Percentiles rank a stretch among this genome's conserved stretches.
phyloP scores from a whole-genome alignment of 495 filamentous ascomycete genomes.

The Lepidopterella palustris region DNA sequence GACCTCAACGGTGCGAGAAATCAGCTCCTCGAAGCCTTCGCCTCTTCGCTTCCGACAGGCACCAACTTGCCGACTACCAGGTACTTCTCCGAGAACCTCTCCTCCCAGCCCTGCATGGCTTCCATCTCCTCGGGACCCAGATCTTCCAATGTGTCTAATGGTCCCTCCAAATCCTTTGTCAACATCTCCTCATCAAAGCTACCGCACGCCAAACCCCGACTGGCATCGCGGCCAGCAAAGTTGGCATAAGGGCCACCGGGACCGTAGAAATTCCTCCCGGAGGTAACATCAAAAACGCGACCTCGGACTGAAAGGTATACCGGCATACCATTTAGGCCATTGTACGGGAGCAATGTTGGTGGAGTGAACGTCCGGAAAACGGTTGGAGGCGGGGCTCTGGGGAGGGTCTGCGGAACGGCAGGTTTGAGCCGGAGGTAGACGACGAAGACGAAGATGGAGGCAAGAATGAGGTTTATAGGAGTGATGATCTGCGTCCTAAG shows the following conservation, averaged over 20 bases:
- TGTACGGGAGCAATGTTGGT: constrained; percentile 75
- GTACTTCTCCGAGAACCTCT: constrained; percentile 89
- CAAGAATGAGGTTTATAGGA: constrained; percentile 35
- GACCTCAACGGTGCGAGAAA: not conserved
- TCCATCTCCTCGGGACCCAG: constrained; percentile 72
- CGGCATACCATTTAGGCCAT: constrained; percentile 64
- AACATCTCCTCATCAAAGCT: constrained; percentile 97
- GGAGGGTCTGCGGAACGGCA: constrained; percentile 50
- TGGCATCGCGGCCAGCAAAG: constrained; percentile 93
- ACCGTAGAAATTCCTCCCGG: constrained; percentile 86
- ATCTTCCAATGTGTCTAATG: constrained; percentile 73
- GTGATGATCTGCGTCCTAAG: constrained; percentile 30
- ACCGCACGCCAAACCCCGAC: constrained; percentile 77
- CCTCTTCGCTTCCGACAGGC: constrained; percentile 56
- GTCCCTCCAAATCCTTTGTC: constrained; percentile 82
- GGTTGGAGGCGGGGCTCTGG: constrained; percentile 61
- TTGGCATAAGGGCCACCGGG: constrained; percentile 90
- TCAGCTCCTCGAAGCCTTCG: constrained; percentile 27
- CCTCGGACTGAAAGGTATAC: constrained; percentile 84
- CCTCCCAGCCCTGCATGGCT: constrained; percentile 83
- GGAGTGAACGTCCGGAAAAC: constrained; percentile 93
- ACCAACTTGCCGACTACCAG: constrained; percentile 88
- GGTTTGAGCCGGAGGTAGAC: constrained; percentile 48
- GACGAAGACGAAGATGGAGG: constrained; percentile 41
- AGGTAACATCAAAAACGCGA: constrained; percentile 77